Conservation (phyloP, 1,284 basidiomycete genomes). For the Malassezia yamatoensis region DNA sequence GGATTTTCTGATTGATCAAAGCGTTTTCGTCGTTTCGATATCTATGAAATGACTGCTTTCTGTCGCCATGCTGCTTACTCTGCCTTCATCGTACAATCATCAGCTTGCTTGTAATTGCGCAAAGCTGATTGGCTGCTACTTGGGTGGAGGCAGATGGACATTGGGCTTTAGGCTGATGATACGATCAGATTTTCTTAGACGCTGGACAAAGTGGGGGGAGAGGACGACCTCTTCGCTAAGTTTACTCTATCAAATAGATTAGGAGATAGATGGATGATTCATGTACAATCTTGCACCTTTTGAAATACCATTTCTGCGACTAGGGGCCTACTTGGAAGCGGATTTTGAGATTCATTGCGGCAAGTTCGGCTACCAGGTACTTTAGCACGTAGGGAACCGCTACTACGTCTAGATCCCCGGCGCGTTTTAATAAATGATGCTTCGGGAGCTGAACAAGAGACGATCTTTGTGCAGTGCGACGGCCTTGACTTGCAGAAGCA, state of each 20-base stretch:
- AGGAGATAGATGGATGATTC: background rate
- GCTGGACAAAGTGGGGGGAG: no score
- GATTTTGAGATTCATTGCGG: slow-evolving; percentile 55
- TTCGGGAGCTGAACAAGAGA: slow-evolving; percentile 21
- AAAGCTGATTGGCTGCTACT: no score
- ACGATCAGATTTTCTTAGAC: no score
- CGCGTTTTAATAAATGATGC: slow-evolving; percentile 18
- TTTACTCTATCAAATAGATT: no score
- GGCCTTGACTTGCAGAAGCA: slow-evolving; percentile 10
- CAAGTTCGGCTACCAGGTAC: slow-evolving; percentile 54
- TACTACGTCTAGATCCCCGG: slow-evolving; percentile 39
- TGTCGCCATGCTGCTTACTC: no score
- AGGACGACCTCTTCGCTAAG: no score
- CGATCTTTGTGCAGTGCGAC: background rate
- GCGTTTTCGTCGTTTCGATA: background rate
- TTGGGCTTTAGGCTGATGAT: no score
- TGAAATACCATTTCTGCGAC: background rate
- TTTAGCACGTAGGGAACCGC: slow-evolving; percentile 78
- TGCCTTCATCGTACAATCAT: background rate
- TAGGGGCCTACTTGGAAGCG: slow-evolving; percentile 28
- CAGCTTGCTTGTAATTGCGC: background rate
- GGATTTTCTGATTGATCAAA: slow-evolving; percentile 25
- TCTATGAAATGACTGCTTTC: no score
- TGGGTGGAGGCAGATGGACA: no score
- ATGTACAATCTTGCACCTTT: background rate